phyloP scores from a whole-genome alignment of 2,329 filamentous ascomycete genomes.

The Penicillium italicum region DNA sequence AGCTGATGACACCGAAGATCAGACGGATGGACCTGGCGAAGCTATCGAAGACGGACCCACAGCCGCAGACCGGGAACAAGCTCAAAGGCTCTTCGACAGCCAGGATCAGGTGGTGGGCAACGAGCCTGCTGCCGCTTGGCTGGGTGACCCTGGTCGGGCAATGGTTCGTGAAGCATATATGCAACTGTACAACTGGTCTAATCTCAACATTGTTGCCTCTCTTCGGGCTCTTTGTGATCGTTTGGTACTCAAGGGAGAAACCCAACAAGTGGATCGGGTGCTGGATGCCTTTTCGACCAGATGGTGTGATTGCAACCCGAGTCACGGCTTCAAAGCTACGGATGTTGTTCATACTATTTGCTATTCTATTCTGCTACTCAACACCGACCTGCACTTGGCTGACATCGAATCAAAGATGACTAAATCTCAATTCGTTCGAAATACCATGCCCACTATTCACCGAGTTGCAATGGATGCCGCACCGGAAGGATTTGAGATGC shows the following conservation, averaged over 20 bases:
- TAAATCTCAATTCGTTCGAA: slow-evolving; percentile 87
- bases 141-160: slow-evolving; percentile 61
- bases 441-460: slow-evolving; percentile 85
- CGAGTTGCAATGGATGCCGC: slow-evolving; percentile 71
- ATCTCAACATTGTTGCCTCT: slow-evolving; percentile 72
- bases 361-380: slow-evolving; percentile 91
- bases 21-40: slow-evolving; percentile 17
- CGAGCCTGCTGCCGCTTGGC: slow-evolving; percentile 78
- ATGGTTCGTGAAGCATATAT: slow-evolving; percentile 74
- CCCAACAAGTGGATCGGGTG: slow-evolving; percentile 94
- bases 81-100: slow-evolving; percentile 78
- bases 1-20: slow-evolving; percentile 17
- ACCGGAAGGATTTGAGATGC: slow-evolving; percentile 61
- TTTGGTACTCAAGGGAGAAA: slow-evolving; percentile 82
- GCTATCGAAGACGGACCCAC: slow-evolving; percentile 37
- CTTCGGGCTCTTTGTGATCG: slow-evolving; percentile 78
- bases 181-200: slow-evolving; percentile 82
- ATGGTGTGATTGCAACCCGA: slow-evolving; percentile 91
- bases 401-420: slow-evolving; percentile 98
- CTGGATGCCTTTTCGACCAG: slow-evolving; percentile 81
- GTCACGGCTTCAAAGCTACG: slow-evolving; percentile 84
- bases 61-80: slow-evolving; percentile 71
- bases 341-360: slow-evolving; percentile 96
- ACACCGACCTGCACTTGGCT: slow-evolving; percentile 91
- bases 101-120: slow-evolving; percentile 73